phyloP scores from a whole-genome alignment of 306 rosid genomes.

The Prosopis cineraria region DNA sequence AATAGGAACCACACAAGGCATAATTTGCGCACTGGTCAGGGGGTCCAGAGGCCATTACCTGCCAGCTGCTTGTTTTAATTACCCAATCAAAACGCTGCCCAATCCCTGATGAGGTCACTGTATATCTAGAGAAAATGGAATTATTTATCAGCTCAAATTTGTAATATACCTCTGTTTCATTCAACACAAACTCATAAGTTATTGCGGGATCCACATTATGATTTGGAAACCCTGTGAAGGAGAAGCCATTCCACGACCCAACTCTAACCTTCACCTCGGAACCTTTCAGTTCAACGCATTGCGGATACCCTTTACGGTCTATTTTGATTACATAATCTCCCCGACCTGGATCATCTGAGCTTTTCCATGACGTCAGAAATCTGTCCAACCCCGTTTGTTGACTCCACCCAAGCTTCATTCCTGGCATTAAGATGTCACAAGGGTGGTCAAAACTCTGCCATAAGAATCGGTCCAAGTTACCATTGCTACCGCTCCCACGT shows the following conservation, averaged over 20 bases:
- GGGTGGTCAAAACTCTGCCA: conserved; percentile 45
- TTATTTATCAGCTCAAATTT: neutral
- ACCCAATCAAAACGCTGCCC: neutral
- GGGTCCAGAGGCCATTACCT: neutral
- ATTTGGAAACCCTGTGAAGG: neutral
- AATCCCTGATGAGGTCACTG: neutral
- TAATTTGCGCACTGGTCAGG: neutral
- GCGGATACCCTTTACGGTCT: conserved; percentile 20
- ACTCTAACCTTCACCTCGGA: neutral
- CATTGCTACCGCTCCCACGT: neutral
- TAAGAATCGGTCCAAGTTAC: neutral
- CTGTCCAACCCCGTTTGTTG: conserved; percentile 9
- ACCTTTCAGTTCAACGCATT: neutral
- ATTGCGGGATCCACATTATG: neutral
- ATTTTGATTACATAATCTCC: neutral
- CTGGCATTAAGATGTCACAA: conserved; percentile 29
- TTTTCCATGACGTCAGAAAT: conserved; percentile 35
- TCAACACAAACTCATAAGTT: neutral
- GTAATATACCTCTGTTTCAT: conserved; percentile 19
- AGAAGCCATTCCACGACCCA: conserved; percentile 30
- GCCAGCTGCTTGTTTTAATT: neutral
- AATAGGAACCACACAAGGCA: neutral
- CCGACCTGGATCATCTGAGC: conserved; percentile 26
- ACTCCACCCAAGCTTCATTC: conserved; percentile 41
- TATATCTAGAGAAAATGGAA: conserved; percentile 14